Evolutionary conservation across 1,139 yeast genomes (phyloP), one percentile per base, ranked within the genome.

Genomic region (Protomyces macrosporus): DNA sequence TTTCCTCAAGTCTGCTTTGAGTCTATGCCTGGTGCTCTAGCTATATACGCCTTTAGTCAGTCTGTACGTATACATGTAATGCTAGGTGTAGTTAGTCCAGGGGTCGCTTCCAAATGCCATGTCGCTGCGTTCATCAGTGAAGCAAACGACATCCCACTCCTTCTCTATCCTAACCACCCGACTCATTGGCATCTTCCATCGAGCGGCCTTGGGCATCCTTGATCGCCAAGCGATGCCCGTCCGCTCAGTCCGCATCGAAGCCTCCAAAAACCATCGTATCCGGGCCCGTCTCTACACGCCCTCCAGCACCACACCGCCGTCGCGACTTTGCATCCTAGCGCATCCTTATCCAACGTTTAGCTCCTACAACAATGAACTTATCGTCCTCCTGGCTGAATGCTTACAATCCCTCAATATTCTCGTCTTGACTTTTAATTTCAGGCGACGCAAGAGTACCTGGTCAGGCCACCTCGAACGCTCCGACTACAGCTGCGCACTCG

Each of bases 381-480:
- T 58, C 45, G 52, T 58, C 53, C 32, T 55, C 14, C 56, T 58
- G 9, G 62, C 62, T 35, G 36, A 37, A 3, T 40, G 37, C 3
- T 30, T 58, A 34, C 56, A 58, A 39, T 50, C 39, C 32, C 52
- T 58, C 16, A 55, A 55, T 40, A 33, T 51, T 35, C 56, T 58
- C 62, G 62, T 58, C 45, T 16, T 58, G n/a, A 58, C 62, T 3
- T 58, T 58, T 45, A 58, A 58, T n/a, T 58, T 58, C 35, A 40
- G 62, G 6, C 55, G 62, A 32, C 56, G 48, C 48, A 58, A 58
- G 56, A 39, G 42, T 14, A 52, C 52, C 1, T 58, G 56, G 55
- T 51, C 53, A 34, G 62, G 62, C 0, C 55, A 58, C 52, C 23
- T 58, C 34, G 62, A 58, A 30, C 45, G 53, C 34, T 55, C 53